These are phyloP conservation scores for Aspergillus felis DNA, from an alignment of 2,329 filamentous ascomycete genomes.

Conservation along the genomic window DNA sequence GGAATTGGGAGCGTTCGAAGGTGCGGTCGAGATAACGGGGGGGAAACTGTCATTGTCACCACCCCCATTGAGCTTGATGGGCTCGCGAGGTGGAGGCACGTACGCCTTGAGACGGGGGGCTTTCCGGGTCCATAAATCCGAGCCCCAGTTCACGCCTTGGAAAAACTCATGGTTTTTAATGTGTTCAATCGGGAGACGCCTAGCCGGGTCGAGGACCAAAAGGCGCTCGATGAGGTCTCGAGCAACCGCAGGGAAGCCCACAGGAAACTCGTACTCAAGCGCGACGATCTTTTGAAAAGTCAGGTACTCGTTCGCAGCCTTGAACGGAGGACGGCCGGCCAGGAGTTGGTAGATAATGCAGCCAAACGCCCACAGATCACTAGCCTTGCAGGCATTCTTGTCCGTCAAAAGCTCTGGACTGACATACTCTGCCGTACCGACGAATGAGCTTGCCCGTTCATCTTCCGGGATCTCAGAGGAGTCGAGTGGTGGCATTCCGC, in stretches of 20 bases:
- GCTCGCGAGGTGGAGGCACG: conserved; percentile 69
- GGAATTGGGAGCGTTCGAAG: conserved; percentile 40
- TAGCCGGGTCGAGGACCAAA: conserved; percentile 80
- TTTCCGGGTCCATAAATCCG: conserved; percentile 81
- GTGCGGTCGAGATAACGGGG: conserved; percentile 39
- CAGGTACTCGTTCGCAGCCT: conserved; percentile 89
- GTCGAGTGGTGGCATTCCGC: conserved; percentile 45
- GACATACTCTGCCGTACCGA: conserved; percentile 96
- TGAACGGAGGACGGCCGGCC: conserved; percentile 95
- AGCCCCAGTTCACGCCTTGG: conserved; percentile 78
- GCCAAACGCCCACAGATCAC: conserved; percentile 96
- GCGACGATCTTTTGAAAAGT: conserved; percentile 98
- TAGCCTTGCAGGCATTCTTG: conserved; percentile 95
- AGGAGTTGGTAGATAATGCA: conserved; percentile 97
- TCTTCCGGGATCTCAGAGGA: conserved; percentile 59
- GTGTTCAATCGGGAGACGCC: conserved; percentile 85
- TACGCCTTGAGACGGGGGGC: conserved; percentile 84
- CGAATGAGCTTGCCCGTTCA: conserved; percentile 84
- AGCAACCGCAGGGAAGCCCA: conserved; percentile 80
- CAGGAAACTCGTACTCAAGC: conserved; percentile 88
- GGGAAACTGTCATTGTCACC: conserved; percentile 38
- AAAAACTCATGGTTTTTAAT: conserved; percentile 98
- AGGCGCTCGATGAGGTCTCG: conserved; percentile 86
- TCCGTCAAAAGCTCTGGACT: conserved; percentile 95
- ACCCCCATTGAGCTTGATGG: conserved; percentile 68